These are phyloP conservation scores for Cryptococcus sp. DNA, from an alignment of 1,284 basidiomycete genomes.

Conservation along the genomic window DNA sequence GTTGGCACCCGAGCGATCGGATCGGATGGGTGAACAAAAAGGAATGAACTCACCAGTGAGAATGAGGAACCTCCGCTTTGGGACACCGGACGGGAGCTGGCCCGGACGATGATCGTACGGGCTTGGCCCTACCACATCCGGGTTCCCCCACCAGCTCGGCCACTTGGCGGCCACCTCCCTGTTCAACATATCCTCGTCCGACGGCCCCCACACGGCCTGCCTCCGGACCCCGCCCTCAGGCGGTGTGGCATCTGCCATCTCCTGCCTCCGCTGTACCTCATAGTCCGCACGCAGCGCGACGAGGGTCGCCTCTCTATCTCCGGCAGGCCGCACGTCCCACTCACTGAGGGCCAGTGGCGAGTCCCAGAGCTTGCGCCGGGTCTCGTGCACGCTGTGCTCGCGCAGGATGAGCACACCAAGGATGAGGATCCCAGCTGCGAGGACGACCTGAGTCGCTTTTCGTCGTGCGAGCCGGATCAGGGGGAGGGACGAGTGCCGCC, in stretches of 20 bases:
- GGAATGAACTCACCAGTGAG: constrained; percentile 47
- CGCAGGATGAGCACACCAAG: constrained; percentile 6
- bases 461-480: constrained; percentile 10
- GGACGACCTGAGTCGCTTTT: constrained; percentile 13
- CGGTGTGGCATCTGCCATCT: constrained; percentile 5
- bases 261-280: constrained; percentile 8
- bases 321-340: constrained; percentile 13
- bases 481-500: constrained; percentile 12
- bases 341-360: constrained; percentile 6
- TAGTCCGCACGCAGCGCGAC: constrained; percentile 9
- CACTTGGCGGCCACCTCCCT: constrained; percentile 19
- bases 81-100: constrained; percentile 4
- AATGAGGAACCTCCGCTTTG: constrained; percentile 41
- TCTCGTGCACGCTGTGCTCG: constrained; percentile 9
- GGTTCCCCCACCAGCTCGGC: constrained; percentile 45
- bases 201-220: constrained; percentile 11
- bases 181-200: constrained; percentile 14
- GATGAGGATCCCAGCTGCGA: constrained; percentile 6
- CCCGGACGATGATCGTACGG: constrained; percentile 42
- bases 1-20: too few relatives aligned
- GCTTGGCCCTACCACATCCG: constrained; percentile 39
- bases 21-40: too few relatives aligned
- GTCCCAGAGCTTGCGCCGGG: constrained; percentile 7
- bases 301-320: constrained; percentile 8
- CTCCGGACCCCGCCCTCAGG: neutral